Evolutionary conservation across 345 rosid species (phyloP), one percentile per base, ranked within the genome.

Genomic region (Balakata baccata): DNA sequence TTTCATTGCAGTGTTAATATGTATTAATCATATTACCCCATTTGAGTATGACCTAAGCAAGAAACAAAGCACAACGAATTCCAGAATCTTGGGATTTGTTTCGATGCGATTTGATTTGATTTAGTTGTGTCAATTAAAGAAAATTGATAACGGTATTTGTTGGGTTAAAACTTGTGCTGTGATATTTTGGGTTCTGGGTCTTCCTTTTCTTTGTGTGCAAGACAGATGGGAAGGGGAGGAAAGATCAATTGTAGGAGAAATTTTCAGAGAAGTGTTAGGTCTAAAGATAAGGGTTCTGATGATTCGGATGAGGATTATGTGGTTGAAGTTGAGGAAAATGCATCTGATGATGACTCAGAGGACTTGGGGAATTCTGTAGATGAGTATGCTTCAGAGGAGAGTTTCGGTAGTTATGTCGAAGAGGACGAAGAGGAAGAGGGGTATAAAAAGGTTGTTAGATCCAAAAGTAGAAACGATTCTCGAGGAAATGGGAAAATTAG

Each of bases 261-360:
- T 69, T 84, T 77, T 18, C 86, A 72, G 84, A 85, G 38, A 65
- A 83, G 79, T 83, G 78, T 68, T 54, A 80, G 88, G 85, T 84
- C 88, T 45, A 81, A 85, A 64, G 88, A 85, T 64, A 82, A 80
- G 49, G 89, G 74, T 68, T 96, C 99, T 1, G 98, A 95, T 81
- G 97, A 86, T 76, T 96, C 99, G 0, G 99, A 96, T 84, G 98
- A 96, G 85, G 99, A 96, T 87, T 96, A 90, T 77, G 98, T 91
- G 47, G 77, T 89, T 80, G 95, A 96, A 0, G 84, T 87, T 51
- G 97, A 88, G 80, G 93, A 86, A 68, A 81, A 79, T 47, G 89
- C 78, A 18, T 87, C 96, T 0, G 96, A 86, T 56, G 91, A 86
- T 79, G 90, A 85, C 43, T 79, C 76, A 23, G 92, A 78, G 66